Evolutionary conservation across 164 flowering plant species (phyloP), one percentile per base, ranked within the genome.

Genomic region (Vitis vinifera): DNA sequence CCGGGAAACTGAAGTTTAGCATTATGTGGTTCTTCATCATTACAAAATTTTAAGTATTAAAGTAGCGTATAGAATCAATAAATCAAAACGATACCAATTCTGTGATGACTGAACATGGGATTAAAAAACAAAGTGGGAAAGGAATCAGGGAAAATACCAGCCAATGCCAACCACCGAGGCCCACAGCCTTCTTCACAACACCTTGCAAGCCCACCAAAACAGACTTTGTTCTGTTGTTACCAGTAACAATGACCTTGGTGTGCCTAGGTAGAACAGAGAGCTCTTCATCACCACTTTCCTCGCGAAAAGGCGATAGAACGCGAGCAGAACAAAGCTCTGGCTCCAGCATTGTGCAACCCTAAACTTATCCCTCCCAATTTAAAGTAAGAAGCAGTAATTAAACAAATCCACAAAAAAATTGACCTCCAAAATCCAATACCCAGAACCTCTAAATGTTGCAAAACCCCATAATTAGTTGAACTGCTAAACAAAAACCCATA

Each of bases 151-250:
- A 47, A 47, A 29, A 47, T 87, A 94, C 98, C 93, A 94, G 97
- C 98, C 97, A 94, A 74, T 94, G 98, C 98, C 98, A 94, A 55
- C 98, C 98, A 71, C 98, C 98, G 59, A 91, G 95, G n/a, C 98
- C 98, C 71, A 94, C 98, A 80, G 98, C 98, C 79, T 94, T 94
- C 90, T 94, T 94, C 61, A 94, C 98, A 62, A 94, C 98, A 8
- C 98, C 98, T 81, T 94, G 98, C 27, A 94, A 75, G 11, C 98
- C 98, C 50, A 94, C 97, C 68, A 94, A 75, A 23, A 92, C 98
- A 8, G 97, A 92, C 79, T 94, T 94, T 2, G 98, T 94, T 67
- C 98, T 70, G 73, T 94, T 94, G 75, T 94, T 94, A 61, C 98
- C 98, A 0, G 97, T 94, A 8, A 94, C 97, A 67, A 92, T 77